Base-by-base conservation (phyloP, 164 flowering plant species). In the Vitis amurensis region DNA sequence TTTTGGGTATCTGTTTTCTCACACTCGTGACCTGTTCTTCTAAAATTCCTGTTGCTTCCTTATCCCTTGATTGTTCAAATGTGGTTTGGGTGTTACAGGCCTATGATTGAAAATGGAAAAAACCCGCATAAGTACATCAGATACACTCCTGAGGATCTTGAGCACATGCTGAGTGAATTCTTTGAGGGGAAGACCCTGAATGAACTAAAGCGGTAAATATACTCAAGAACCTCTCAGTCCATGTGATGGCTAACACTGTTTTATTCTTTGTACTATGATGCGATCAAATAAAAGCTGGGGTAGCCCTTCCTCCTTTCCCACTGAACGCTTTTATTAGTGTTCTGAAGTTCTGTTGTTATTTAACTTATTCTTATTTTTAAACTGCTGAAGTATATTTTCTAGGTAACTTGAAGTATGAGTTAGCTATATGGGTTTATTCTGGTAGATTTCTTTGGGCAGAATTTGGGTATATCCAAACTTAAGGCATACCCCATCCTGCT, bases 131-230 rank as follows among this genome's bases (percentile, higher is more conserved):
- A 93, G 84, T 95, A 93, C 81, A 86, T 93, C 62, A 86, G 86
- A 74, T 93, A 79, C 73, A 62, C 73, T 1, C 85, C 94, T 2
- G 99, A 93, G 75, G 96, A 91, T 79, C 86, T 95, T 68, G 99
- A 93, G 50, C 85, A 88, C 13, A 91, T 95, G 94, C 77, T 95
- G 63, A 84, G 84, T 58, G 97, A 95, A 73, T 93, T 95, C 68
- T 95, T 95, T 59, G 99, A 93, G 66, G 97, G 97, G 17, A 95
- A 93, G 79, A 88, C 85, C 30, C 86, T 82, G 88, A 81, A 69
- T 63, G 99, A 92, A 59, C 89, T 56, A 3, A 91, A 78, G 83
- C 83, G 94, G 59, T 92, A 74, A 74, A 71, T 50, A 50, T 57
- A 16, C 11, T 44, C 1, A 11, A 68, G 57, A 37, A 17, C 19